phyloP scores from a whole-genome alignment of 176 grass and related monocot genomes.

The Carex scoparia region DNA sequence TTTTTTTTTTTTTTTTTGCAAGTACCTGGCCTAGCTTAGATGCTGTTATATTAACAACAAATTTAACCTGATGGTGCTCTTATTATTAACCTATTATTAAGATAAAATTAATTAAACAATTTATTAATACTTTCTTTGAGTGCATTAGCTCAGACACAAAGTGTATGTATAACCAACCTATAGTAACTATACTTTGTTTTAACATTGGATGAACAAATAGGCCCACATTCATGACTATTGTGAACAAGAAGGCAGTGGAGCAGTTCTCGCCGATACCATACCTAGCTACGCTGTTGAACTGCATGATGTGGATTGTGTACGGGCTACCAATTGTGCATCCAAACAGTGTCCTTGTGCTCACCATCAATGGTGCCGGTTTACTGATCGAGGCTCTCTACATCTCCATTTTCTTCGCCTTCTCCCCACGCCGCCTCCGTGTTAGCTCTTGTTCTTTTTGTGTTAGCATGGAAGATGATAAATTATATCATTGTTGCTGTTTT shows the following conservation, averaged over 20 bases:
- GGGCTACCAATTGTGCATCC: slow-evolving; percentile 79
- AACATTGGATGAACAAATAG: slow-evolving; percentile 30
- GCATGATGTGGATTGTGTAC: slow-evolving; percentile 77
- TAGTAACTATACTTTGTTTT: background rate
- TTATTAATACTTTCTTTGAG: too few species aligned
- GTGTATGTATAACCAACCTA: background rate
- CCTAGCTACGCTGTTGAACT: slow-evolving; percentile 90
- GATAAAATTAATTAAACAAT: too few species aligned
- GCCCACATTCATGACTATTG: slow-evolving; percentile 54
- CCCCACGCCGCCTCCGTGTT: slow-evolving; percentile 38
- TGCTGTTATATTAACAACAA: background rate
- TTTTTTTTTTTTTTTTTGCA: background rate
- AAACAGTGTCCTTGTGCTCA: slow-evolving; percentile 68
- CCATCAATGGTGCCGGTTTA: slow-evolving; percentile 72
- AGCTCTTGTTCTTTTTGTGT: background rate
- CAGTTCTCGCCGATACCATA: slow-evolving; percentile 67
- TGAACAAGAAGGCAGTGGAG: slow-evolving; percentile 49
- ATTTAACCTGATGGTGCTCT: background rate
- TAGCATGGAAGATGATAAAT: slow-evolving; percentile 17
- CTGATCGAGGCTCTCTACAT: slow-evolving; percentile 56
- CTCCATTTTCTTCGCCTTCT: slow-evolving; percentile 50
- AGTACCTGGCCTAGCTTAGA: background rate
- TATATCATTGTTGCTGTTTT: background rate
- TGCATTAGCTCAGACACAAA: background rate
- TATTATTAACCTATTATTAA: too few species aligned